phyloP scores from a whole-genome alignment of 345 rosid species.

The Diplotaxis tenuifolia region DNA sequence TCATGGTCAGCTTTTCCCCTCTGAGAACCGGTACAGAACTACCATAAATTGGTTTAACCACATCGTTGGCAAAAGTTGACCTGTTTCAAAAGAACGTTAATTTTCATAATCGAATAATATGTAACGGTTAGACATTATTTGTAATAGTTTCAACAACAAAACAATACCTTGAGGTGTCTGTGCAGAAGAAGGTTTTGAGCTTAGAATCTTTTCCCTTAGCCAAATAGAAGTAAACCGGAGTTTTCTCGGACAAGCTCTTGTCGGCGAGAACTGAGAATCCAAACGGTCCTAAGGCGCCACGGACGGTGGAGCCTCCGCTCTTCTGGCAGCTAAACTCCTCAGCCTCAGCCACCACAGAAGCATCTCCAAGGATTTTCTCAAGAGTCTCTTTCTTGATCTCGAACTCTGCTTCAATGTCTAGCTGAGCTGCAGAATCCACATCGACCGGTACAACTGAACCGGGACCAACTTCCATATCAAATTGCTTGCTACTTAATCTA shows the following conservation, averaged over 20 bases:
- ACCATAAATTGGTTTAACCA: conserved; percentile 58
- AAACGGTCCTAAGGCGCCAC: conserved; percentile 83
- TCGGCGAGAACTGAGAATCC: conserved; percentile 84
- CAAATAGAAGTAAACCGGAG: conserved; percentile 87
- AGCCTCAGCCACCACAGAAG: conserved; percentile 27
- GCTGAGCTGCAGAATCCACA: conserved; percentile 62
- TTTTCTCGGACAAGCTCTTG: conserved; percentile 54
- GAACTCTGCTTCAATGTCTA: conserved; percentile 70
- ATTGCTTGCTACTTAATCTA: conserved; percentile 51
- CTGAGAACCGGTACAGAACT: conserved; percentile 59
- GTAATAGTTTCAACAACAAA: neutral
- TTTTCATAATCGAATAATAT: neutral
- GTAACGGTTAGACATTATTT: neutral
- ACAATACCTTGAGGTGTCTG: conserved; percentile 64
- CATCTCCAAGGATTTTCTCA: conserved; percentile 36
- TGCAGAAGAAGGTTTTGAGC: conserved; percentile 70
- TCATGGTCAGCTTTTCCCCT: conserved; percentile 62
- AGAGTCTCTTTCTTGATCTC: conserved; percentile 55
- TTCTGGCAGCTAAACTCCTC: conserved; percentile 55
- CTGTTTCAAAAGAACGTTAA: conserved; percentile 38
- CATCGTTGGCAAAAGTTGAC: conserved; percentile 68
- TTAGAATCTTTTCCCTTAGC: conserved; percentile 54
- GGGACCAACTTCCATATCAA: conserved; percentile 50
- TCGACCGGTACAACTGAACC: conserved; percentile 61
- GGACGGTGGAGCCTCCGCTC: conserved; percentile 55